phyloP scores from a whole-genome alignment of 768 basidiomycete genomes.

The Leccinum subgranulosum region DNA sequence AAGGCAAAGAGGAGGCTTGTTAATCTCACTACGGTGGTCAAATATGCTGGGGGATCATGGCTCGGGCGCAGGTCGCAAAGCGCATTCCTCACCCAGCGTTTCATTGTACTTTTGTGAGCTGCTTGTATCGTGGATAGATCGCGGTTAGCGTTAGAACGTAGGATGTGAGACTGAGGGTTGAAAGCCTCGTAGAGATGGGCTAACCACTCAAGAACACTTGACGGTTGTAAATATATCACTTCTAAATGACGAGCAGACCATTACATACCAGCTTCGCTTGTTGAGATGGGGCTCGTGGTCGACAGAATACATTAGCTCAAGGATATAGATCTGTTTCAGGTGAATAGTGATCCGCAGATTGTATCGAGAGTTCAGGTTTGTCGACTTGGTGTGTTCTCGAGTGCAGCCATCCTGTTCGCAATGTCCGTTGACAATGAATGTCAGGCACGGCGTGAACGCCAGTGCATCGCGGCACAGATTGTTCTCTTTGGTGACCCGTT shows the following conservation, averaged over 20 bases:
- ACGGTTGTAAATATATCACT: too few relatives aligned
- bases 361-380: slow-evolving; percentile 32
- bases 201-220: too few relatives aligned
- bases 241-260: too few relatives aligned
- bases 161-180: slow-evolving; percentile 41
- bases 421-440: slow-evolving; percentile 24
- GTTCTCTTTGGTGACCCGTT: slow-evolving; percentile 32
- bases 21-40: slow-evolving; percentile 40
- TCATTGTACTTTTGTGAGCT: slow-evolving; percentile 35
- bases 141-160: slow-evolving; percentile 42
- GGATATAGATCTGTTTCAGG: slow-evolving; percentile 48
- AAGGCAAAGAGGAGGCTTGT: slow-evolving; percentile 38
- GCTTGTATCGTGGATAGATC: slow-evolving; percentile 38
- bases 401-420: slow-evolving; percentile 37
- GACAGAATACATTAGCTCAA: slow-evolving; percentile 23
- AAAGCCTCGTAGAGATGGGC: too few relatives aligned
- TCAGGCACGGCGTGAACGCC: slow-evolving; percentile 41
- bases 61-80: slow-evolving; percentile 35
- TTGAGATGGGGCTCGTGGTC: too few relatives aligned
- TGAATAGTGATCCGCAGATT: slow-evolving; percentile 42
- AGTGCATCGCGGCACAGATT: slow-evolving; percentile 25
- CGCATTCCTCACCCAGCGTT: slow-evolving; percentile 45
- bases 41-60: slow-evolving; percentile 12
- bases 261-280: too few relatives aligned
- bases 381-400: slow-evolving; percentile 33